Evolutionary conservation across 805 yeast species (phyloP), one percentile per base, ranked within the genome.

Genomic region (Starmerella riodocensis): DNA sequence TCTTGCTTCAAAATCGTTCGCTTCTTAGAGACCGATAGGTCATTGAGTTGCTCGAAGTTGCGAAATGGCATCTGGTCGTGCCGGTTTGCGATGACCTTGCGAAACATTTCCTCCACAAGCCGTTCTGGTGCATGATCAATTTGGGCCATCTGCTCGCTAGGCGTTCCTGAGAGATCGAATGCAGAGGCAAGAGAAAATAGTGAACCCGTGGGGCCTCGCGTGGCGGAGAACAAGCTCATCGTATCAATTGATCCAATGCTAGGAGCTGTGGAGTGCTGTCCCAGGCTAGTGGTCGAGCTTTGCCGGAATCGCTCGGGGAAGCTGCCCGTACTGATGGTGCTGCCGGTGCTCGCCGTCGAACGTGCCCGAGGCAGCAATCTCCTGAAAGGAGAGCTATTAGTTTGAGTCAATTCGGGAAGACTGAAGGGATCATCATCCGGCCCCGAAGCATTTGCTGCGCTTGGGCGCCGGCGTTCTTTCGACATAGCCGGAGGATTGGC

Each of bases 391-490:
- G 47, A 43, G n/a, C 27, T 34, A 17, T 32, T 22, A 17, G 12
- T 19, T 25, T 21, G 34, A 24, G 31, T 21, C 4, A 24, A 13
- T 6, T 8, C 27, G 17, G 32, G 26, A 7, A 13, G 14, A n/a
- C 9, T 26, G 16, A 26, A 13, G 26, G 4, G 28, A 14, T 26
- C n/a, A 9, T 6, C 12, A 25, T 27, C 39, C 39, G 20, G 33
- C 27, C 34, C 39, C 22, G 31, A 21, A n/a, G 42, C 34, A 14
- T 22, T 39, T 20, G 45, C 37, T 3, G 27, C 23, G 33, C 42
- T 42, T 20, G 46, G 40, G 21, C 40, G 40, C 24, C 46, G 42
- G 34, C 36, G 43, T 32, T 42, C 46, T 36, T 34, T 39, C 38
- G 40, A 29, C 46, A 42, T 42, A 7, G 14, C 24, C 19, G 34